These are phyloP conservation scores for Meira miltonrushii DNA, from an alignment of 1,284 basidiomycete species.

Conservation along the genomic window DNA sequence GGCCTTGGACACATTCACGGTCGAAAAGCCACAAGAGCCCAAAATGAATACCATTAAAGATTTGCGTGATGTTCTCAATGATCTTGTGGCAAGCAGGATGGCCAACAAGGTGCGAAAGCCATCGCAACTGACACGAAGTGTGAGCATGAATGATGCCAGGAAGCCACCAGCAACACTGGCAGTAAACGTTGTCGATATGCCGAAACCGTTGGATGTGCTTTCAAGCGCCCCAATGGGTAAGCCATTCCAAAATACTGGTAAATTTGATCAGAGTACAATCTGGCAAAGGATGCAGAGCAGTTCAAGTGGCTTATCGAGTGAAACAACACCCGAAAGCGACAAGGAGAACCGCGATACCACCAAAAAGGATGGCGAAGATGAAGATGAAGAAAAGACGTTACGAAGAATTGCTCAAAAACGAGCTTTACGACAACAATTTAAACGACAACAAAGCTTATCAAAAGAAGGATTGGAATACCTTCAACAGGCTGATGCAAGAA, in stretches of 20 bases:
- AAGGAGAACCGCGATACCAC: constrained; percentile 12
- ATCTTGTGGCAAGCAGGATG: neutral
- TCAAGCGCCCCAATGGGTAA: neutral
- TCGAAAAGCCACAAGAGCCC: neutral
- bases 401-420: constrained; percentile 40
- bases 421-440: constrained; percentile 16
- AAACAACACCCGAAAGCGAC: constrained; percentile 24
- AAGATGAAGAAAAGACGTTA: constrained; percentile 48
- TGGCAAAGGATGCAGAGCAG: constrained; percentile 47
- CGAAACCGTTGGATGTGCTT: neutral
- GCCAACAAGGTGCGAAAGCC: neutral
- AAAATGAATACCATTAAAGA: neutral
- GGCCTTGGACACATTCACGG: neutral
- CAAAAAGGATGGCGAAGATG: constrained; percentile 23
- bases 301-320: constrained; percentile 18
- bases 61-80: constrained; percentile 2
- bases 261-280: constrained; percentile 13
- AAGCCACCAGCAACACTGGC: neutral
- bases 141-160: neutral
- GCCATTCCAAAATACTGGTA: neutral
- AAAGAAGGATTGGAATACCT: neutral
- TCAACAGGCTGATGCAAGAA: constrained; percentile 1
- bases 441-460: neutral
- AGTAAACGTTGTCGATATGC: neutral
- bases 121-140: neutral